phyloP scores from a whole-genome alignment of 2,329 filamentous ascomycete genomes.

The Colletotrichum orchidophilum region DNA sequence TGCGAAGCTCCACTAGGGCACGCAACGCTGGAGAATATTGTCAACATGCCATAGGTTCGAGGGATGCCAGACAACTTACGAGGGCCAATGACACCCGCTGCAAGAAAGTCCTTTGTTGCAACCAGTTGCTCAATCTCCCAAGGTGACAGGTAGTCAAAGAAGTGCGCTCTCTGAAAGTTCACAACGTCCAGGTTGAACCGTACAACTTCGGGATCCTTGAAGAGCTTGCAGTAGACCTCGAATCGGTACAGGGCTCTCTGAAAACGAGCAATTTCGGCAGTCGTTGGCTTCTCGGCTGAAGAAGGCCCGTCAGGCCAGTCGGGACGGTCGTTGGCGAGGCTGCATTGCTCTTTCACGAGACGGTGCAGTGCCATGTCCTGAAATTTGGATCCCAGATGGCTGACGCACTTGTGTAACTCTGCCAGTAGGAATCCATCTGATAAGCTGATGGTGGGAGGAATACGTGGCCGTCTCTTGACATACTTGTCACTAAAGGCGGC shows the following conservation, averaged over 20 bases:
- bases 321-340: slow-evolving; percentile 17
- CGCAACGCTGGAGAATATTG: background rate
- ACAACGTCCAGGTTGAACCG: slow-evolving; percentile 26
- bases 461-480: slow-evolving; percentile 7
- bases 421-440: slow-evolving; percentile 8
- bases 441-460: slow-evolving; percentile 11
- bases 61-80: background rate
- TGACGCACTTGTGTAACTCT: background rate
- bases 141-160: slow-evolving; percentile 22
- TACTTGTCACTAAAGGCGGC: slow-evolving; percentile 18
- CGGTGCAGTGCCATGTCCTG: slow-evolving; percentile 4
- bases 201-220: slow-evolving; percentile 29
- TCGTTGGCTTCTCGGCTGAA: background rate
- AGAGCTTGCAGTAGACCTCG: slow-evolving; percentile 24
- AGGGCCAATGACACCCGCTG: slow-evolving; percentile 20
- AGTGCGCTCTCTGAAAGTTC: slow-evolving; percentile 25
- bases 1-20: slow-evolving; percentile 23
- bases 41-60: background rate
- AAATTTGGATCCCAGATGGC: slow-evolving; percentile 8
- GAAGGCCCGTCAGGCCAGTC: slow-evolving; percentile 17
- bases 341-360: slow-evolving; percentile 9
- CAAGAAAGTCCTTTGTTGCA: slow-evolving; percentile 8
- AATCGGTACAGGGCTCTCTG: slow-evolving; percentile 27
- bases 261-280: slow-evolving; percentile 12
- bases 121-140: slow-evolving; percentile 31